Evolutionary conservation across 495 filamentous ascomycete species (phyloP).

Genomic region (Aeminium ludgeri): DNA sequence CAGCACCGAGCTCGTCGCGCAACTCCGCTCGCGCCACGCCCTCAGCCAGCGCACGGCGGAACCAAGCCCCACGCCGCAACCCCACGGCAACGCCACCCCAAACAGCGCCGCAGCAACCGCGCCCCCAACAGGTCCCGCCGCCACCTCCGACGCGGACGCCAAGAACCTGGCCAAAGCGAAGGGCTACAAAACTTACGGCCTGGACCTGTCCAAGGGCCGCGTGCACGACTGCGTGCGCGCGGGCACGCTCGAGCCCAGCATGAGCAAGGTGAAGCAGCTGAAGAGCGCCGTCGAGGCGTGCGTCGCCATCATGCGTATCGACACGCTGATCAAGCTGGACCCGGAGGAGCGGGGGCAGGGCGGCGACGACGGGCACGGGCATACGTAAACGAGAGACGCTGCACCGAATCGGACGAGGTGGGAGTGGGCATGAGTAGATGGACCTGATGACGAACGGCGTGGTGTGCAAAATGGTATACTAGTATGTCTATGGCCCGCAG

Average conservation of each 20-base stretch:
- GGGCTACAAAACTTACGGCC: constrained; percentile 94
- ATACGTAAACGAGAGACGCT: constrained; percentile 22
- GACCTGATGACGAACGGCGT: not conserved
- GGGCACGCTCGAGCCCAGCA: constrained; percentile 88
- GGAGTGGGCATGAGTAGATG: not conserved
- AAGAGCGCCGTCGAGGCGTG: constrained; percentile 98
- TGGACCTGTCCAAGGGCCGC: constrained; percentile 78
- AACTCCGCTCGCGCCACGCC: constrained; percentile 87
- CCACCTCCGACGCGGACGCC: constrained; percentile 35
- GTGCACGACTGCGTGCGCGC: constrained; percentile 89
- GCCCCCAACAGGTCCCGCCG: not conserved
- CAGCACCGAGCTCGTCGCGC: constrained; percentile 81
- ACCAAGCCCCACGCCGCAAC: constrained; percentile 31
- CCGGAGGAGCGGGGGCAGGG: constrained; percentile 59
- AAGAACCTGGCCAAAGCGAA: constrained; percentile 81
- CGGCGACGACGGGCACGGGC: constrained; percentile 60
- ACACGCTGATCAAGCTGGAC: constrained; percentile 97
- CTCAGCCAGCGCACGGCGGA: constrained; percentile 80
- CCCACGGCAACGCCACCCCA: not conserved
- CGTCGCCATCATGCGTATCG: constrained; percentile 98
- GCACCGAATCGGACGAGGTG: not conserved
- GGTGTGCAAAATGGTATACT: no score
- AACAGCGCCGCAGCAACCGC: not conserved
- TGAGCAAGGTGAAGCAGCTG: constrained; percentile 95
- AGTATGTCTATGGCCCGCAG: no score